phyloP scores from a whole-genome alignment of 441 rosid genomes.

The Pelargonium citronellum region DNA sequence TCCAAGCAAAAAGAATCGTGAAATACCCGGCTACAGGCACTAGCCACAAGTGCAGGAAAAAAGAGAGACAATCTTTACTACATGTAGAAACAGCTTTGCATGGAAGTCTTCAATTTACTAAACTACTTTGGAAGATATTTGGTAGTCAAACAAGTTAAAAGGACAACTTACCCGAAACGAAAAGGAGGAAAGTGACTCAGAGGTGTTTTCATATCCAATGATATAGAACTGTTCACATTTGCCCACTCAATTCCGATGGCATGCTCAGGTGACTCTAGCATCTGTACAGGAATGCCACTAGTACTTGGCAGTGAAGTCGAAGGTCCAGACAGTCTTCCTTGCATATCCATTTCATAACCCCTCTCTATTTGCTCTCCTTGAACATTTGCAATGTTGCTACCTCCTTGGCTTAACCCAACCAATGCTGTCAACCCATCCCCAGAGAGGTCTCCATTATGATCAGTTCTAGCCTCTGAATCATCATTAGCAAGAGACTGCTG shows the following conservation, averaged over 20 bases:
- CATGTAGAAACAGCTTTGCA: background rate
- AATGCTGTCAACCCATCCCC: constrained; percentile 89
- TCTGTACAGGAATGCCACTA: constrained; percentile 46
- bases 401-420: constrained; percentile 82
- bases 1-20: too few relatives aligned
- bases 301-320: constrained; percentile 42
- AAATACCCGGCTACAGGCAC: too few relatives aligned
- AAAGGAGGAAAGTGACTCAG: constrained; percentile 94
- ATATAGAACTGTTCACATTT: constrained; percentile 57
- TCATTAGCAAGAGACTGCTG: constrained; percentile 78
- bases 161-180: constrained; percentile 75
- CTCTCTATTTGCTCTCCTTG: constrained; percentile 55
- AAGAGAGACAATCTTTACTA: constrained; percentile 1
- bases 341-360: constrained; percentile 45
- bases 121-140: constrained; percentile 3
- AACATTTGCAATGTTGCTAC: constrained; percentile 34
- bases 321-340: constrained; percentile 41
- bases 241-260: constrained; percentile 71
- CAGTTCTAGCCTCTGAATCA: constrained; percentile 69
- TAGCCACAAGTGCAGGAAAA: too few relatives aligned
- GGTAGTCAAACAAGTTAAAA: constrained; percentile 7
- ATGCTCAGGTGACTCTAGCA: constrained; percentile 59
- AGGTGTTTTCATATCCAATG: constrained; percentile 87
- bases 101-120: constrained; percentile 1
- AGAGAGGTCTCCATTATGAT: constrained; percentile 60